Evolutionary conservation across 257 asterid species (phyloP), one percentile per base, ranked within the genome.

Genomic region (Jacaranda mimosifolia): DNA sequence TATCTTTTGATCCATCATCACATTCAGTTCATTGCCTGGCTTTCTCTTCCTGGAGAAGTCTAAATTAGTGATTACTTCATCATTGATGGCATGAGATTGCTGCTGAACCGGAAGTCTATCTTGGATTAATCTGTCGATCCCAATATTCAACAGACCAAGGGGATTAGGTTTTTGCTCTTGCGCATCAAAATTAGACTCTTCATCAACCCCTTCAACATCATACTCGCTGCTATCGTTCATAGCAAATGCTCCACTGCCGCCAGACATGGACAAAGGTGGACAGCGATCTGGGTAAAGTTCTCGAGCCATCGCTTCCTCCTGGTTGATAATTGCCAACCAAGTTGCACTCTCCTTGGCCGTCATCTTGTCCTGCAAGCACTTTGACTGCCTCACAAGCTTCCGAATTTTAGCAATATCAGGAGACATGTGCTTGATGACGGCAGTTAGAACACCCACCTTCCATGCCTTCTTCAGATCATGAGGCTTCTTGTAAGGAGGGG

Each of bases 401-500:
- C 96, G 86, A 7, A 94, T 94, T 86, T 91, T 94, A 1, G 95
- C 92, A 58, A 94, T 87, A 82, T 94, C 95, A 1, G 97, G 98
- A 8, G 86, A 92, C 84, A 93, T 85, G 51, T 94, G 97, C 80
- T 94, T 94, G 85, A 94, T 94, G 19, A 94, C 98, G 0, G 97
- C 96, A 0, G 98, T 94, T 32, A 94, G 82, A 46, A 94, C 97
- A 0, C 97, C 97, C 13, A 93, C 98, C 72, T 93, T 93, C 93
- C 93, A 93, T 0, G 91, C 96, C 82, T 93, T 93, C 52, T 93
- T 93, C 55, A 93, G 76, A 81, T 93, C 98, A 59, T 91, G 98
- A 21, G 97, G 98, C 89, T 94, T 94, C 85, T 91, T 94, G 73
- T 94, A 94, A n/a, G 97, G 98, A 0, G 95, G 97, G 9, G 97